Percentiles rank a stretch among this genome's conserved stretches.
Conservation (phyloP, 2,329 filamentous ascomycete genomes). For the Monosporascus sp. region DNA sequence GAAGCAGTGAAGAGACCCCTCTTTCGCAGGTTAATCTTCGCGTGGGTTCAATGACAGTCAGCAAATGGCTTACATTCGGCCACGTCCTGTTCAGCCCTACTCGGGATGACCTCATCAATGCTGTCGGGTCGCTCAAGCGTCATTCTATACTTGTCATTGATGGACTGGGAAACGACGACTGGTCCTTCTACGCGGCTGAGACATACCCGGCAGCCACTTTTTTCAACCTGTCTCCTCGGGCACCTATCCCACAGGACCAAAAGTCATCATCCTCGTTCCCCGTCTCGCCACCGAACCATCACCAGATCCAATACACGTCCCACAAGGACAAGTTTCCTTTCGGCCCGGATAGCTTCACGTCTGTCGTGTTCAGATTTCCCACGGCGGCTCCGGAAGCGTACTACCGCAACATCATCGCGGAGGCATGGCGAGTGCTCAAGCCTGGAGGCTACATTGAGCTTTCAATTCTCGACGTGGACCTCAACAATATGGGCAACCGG, state of each 20-base stretch:
- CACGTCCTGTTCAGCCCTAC: slow-evolving; percentile 78
- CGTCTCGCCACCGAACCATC: slow-evolving; percentile 62
- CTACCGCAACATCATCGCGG: slow-evolving; percentile 66
- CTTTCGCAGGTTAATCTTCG: slow-evolving; percentile 69
- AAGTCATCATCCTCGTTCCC: slow-evolving; percentile 43
- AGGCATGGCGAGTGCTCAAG: slow-evolving; percentile 71
- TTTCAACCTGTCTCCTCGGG: slow-evolving; percentile 66
- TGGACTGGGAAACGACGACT: slow-evolving; percentile 80
- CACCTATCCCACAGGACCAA: slow-evolving; percentile 42
- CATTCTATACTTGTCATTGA: slow-evolving; percentile 72
- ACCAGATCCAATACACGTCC: slow-evolving; percentile 64
- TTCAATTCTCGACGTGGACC: slow-evolving; percentile 70
- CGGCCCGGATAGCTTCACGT: slow-evolving; percentile 67
- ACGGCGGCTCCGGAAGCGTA: slow-evolving; percentile 61
- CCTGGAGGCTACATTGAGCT: slow-evolving; percentile 77
- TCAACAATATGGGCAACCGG: slow-evolving; percentile 75
- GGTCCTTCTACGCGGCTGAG: slow-evolving; percentile 81
- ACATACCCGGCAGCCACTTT: slow-evolving; percentile 71
- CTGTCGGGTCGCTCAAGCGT: slow-evolving; percentile 45
- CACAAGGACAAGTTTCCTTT: slow-evolving; percentile 68
- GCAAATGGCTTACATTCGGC: slow-evolving; percentile 82
- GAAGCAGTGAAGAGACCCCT: slow-evolving; percentile 54
- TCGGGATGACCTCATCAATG: slow-evolving; percentile 61
- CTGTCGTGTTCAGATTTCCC: slow-evolving; percentile 74
- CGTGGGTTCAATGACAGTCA: slow-evolving; percentile 76